Percentiles rank a stretch among this genome's conserved stretches.
phyloP scores from a whole-genome alignment of 306 rosid genomes.

The Dalbergia oliveri region DNA sequence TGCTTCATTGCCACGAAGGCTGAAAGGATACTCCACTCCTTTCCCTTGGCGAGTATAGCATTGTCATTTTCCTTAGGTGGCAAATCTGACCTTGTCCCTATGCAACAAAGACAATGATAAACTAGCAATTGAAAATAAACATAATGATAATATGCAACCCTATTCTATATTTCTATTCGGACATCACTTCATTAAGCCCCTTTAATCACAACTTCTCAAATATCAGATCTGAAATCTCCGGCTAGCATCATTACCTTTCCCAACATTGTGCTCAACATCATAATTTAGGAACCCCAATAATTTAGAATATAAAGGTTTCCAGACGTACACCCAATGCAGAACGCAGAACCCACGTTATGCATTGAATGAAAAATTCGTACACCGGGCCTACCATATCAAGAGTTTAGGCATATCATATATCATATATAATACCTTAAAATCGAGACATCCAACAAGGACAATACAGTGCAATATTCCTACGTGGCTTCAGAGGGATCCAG shows the following conservation, averaged over 20 bases:
- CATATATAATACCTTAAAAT: no score
- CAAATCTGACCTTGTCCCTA: conserved; percentile 12
- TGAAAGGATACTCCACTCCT: conserved; percentile 18
- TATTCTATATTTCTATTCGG: background rate
- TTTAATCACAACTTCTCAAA: background rate
- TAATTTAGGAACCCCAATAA: conserved; percentile 39
- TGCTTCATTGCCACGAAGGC: background rate
- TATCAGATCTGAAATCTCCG: background rate
- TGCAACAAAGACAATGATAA: conserved; percentile 30
- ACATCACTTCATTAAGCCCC: background rate
- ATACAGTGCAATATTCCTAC: no score
- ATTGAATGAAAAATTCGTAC: conserved; percentile 39
- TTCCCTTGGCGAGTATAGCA: background rate
- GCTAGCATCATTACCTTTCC: conserved; percentile 33
- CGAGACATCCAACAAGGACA: no score
- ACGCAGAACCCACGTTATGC: conserved; percentile 37
- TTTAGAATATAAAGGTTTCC: background rate
- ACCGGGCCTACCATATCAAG: conserved; percentile 39
- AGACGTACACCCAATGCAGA: conserved; percentile 17
- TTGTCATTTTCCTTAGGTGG: conserved; percentile 25
- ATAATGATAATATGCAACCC: background rate
- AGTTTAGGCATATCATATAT: background rate
- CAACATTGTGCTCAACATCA: conserved; percentile 46
- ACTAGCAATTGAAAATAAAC: conserved; percentile 13
- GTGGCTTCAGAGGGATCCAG: no score